A percentile compares a stretch with the other conserved stretches of the same genome.
Evolutionary conservation across 768 basidiomycete species (phyloP).

Genomic region (Boletales sp.): DNA sequence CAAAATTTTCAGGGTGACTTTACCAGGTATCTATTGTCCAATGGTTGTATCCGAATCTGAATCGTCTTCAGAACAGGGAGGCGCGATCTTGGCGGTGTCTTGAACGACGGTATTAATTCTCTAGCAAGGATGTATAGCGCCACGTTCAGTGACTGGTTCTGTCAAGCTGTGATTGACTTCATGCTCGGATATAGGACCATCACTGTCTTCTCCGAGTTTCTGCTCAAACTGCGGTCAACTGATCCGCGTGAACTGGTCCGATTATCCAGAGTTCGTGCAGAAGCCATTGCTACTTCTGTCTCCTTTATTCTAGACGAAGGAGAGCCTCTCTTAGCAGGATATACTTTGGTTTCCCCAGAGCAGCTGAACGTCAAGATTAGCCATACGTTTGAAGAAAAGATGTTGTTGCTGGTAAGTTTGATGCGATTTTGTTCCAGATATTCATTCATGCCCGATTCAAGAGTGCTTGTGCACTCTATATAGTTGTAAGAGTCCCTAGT

Average conservation of each 20-base stretch:
- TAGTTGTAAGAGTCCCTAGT: constrained; percentile 56
- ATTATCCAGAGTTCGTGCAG: constrained; percentile 83
- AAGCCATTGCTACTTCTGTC: constrained; percentile 88
- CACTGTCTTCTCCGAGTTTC: constrained; percentile 90
- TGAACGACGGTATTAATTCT: constrained; percentile 96
- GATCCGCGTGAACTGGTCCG: constrained; percentile 89
- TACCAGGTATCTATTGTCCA: constrained; percentile 53
- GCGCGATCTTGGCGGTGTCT: constrained; percentile 84
- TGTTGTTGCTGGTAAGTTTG: constrained; percentile 73
- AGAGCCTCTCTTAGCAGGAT: constrained; percentile 77
- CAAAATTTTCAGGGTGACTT: constrained; percentile 65
- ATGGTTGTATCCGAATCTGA: constrained; percentile 4
- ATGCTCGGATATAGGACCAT: constrained; percentile 84
- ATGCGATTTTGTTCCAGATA: not conserved
- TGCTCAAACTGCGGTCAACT: constrained; percentile 82
- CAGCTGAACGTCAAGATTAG: constrained; percentile 66
- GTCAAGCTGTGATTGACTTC: constrained; percentile 92
- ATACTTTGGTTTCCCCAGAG: constrained; percentile 89
- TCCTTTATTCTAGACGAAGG: constrained; percentile 72
- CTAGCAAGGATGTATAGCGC: constrained; percentile 87
- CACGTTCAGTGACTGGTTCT: constrained; percentile 94
- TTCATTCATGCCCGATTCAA: constrained; percentile 12
- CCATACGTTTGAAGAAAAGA: constrained; percentile 92
- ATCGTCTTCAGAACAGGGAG: constrained; percentile 74
- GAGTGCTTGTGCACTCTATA: constrained; percentile 58